Conservation (phyloP, 2,329 filamentous ascomycete genomes). For the Beauveria scarabaeidicola region DNA sequence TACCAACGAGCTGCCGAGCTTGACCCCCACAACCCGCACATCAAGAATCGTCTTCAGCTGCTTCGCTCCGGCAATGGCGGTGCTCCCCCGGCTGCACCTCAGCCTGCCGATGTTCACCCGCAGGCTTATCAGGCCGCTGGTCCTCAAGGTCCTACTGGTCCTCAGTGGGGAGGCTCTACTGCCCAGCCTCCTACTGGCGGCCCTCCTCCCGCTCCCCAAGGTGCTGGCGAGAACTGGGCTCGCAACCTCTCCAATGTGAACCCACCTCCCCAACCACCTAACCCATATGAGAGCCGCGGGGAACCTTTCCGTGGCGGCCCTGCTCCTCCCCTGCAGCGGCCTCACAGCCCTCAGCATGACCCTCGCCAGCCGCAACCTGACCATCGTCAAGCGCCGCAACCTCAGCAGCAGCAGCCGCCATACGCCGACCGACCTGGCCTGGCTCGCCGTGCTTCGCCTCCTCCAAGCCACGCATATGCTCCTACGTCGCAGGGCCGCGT, state of each 20-base stretch:
- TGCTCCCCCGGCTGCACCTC: constrained; percentile 66
- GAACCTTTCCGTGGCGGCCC: constrained; percentile 63
- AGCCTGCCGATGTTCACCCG: constrained; percentile 92
- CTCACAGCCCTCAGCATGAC: constrained; percentile 63
- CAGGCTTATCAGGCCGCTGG: constrained; percentile 83
- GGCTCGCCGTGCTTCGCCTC: constrained; percentile 16
- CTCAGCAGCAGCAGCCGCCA: constrained; percentile 6
- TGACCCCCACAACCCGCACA: constrained; percentile 86
- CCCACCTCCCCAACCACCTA: constrained; percentile 63
- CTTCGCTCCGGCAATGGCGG: constrained; percentile 73
- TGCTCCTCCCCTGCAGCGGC: constrained; percentile 58
- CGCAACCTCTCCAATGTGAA: constrained; percentile 71
- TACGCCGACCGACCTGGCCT: constrained; percentile 5
- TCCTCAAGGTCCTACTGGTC: constrained; percentile 73
- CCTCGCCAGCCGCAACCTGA: constrained; percentile 50
- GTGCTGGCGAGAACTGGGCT: constrained; percentile 48
- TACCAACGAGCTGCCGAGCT: constrained; percentile 92
- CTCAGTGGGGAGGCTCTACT: constrained; percentile 79
- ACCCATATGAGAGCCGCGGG: constrained; percentile 68
- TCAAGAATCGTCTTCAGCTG: constrained; percentile 87
- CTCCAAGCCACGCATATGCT: constrained; percentile 40
- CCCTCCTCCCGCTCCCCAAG: constrained; percentile 55
- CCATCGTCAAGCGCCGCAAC: constrained; percentile 12
- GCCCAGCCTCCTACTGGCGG: constrained; percentile 43
- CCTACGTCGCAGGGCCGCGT: constrained; percentile 47